A percentile compares a stretch with the other conserved stretches of the same genome.
Conservation (phyloP, 2,329 filamentous ascomycete species). For the Neoarthrinium moseri region DNA sequence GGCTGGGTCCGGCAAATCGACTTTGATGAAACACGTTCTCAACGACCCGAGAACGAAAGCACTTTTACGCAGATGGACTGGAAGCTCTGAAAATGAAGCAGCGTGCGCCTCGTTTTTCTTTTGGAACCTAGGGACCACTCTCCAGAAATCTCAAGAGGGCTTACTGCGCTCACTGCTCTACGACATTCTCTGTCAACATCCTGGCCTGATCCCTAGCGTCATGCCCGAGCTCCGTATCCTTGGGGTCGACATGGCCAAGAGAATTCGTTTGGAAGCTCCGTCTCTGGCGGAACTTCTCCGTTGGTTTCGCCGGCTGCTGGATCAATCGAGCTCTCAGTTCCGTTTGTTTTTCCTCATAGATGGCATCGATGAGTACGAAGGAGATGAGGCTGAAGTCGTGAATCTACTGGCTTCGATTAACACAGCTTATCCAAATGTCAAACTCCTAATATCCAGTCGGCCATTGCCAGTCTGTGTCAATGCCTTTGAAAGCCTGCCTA, state of each 20-base stretch:
- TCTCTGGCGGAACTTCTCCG: background rate
- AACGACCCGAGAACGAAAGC: background rate
- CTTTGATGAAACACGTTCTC: background rate
- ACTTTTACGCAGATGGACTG: background rate
- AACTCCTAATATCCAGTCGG: background rate
- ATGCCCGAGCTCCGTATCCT: background rate
- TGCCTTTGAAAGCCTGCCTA: background rate
- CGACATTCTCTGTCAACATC: background rate
- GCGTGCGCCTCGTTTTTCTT: background rate
- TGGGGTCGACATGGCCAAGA: background rate
- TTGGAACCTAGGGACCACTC: background rate
- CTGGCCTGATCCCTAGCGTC: background rate
- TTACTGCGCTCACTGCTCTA: conserved; percentile 1
- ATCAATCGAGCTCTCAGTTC: background rate
- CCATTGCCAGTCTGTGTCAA: background rate
- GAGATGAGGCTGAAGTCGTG: conserved; percentile 1
- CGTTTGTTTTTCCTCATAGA: conserved; percentile 7
- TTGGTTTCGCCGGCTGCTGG: background rate
- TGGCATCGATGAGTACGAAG: conserved; percentile 9
- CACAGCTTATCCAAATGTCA: background rate
- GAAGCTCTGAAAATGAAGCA: background rate
- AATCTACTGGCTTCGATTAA: background rate
- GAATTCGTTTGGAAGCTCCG: background rate
- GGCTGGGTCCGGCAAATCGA: conserved; percentile 8
- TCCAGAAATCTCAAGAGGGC: background rate